Conservation (phyloP, 768 basidiomycete species). For the Rhodocollybia butyracea region DNA sequence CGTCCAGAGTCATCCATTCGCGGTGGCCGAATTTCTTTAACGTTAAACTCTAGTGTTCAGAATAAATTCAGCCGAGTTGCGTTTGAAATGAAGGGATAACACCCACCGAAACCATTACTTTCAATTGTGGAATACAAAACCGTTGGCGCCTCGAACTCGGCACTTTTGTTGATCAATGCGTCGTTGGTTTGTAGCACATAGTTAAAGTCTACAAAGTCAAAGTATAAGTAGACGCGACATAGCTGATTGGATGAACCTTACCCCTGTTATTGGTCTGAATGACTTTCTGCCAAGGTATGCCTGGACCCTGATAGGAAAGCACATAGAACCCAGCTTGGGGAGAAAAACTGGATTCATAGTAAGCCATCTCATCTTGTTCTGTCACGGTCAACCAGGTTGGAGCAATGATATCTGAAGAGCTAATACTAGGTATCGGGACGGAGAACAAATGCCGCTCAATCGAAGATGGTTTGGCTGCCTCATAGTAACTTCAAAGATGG, state of each 20-base stretch:
- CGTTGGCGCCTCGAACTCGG: slow-evolving; percentile 68
- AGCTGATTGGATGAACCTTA: slow-evolving; percentile 18
- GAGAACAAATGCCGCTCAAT: slow-evolving; percentile 84
- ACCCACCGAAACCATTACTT: slow-evolving; percentile 78
- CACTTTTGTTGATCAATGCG: slow-evolving; percentile 56
- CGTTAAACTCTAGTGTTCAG: slow-evolving; percentile 68
- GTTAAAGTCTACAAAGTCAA: slow-evolving; percentile 44
- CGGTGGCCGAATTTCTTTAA: slow-evolving; percentile 87
- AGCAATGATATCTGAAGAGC: slow-evolving; percentile 29
- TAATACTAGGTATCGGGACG: slow-evolving; percentile 59
- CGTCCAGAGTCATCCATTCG: slow-evolving; percentile 93
- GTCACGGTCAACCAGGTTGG: slow-evolving; percentile 53
- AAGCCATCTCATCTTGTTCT: slow-evolving; percentile 34
- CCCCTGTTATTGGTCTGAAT: slow-evolving; percentile 47
- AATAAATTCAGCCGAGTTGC: background rate
- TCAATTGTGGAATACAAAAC: slow-evolving; percentile 68
- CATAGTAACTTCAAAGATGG: slow-evolving; percentile 66
- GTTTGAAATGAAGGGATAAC: background rate
- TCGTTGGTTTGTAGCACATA: slow-evolving; percentile 73
- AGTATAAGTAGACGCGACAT: background rate
- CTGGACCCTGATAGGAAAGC: slow-evolving; percentile 75
- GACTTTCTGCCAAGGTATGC: slow-evolving; percentile 85
- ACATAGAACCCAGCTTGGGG: slow-evolving; percentile 85
- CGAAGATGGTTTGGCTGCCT: slow-evolving; percentile 79
- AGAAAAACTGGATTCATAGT: slow-evolving; percentile 73